Evolutionary conservation across 139 green algal species (phyloP).

Genomic region (Asterochloris erici): DNA sequence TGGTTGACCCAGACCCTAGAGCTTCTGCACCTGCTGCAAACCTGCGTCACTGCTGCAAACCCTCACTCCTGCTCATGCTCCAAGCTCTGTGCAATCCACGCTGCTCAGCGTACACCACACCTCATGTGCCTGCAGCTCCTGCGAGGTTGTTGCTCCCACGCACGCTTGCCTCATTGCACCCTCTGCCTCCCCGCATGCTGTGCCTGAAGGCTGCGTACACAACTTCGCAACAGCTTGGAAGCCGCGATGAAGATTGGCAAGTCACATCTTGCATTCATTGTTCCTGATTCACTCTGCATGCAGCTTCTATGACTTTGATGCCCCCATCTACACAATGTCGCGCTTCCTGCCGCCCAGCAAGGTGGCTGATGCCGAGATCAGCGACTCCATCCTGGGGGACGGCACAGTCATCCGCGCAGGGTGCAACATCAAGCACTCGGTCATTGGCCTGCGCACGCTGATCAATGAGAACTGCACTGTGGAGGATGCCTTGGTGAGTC

Average conservation of each 20-base stretch:
- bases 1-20: no score
- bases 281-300: neutral
- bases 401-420: constrained; percentile 79
- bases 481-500: constrained; percentile 55
- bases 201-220: no score
- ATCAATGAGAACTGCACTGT: constrained; percentile 68
- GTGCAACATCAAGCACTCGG: constrained; percentile 76
- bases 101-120: no score
- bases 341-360: constrained; percentile 81
- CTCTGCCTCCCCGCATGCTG: no score
- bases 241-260: neutral
- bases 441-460: constrained; percentile 89
- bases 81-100: no score
- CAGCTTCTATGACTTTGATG: constrained; percentile 72
- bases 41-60: no score
- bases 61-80: no score
- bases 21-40: no score
- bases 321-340: constrained; percentile 86
- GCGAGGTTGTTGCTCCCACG: no score
- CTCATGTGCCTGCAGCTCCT: no score
- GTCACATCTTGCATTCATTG: neutral
- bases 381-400: constrained; percentile 70
- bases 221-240: no score
- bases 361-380: constrained; percentile 60
- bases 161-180: no score